Conservation (phyloP, 441 rosid genomes). For the Cnidoscolus chayamansa region DNA sequence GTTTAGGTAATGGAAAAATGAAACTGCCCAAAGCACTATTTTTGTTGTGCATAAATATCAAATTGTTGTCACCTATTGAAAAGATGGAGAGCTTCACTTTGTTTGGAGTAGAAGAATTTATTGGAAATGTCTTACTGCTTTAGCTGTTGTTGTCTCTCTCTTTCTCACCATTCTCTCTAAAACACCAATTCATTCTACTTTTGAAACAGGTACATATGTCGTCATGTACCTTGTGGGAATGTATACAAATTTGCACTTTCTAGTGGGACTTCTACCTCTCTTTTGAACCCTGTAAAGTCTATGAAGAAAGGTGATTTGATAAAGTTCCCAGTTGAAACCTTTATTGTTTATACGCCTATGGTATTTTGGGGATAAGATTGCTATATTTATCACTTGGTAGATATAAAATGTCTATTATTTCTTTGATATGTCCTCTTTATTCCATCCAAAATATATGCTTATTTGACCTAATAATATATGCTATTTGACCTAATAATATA, state of each 20-base stretch:
- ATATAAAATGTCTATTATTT: background rate
- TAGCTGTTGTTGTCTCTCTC: background rate
- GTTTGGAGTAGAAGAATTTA: background rate
- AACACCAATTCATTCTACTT: background rate
- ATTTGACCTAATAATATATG: background rate
- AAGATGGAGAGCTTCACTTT: background rate
- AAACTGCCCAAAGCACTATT: background rate
- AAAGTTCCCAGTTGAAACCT: background rate
- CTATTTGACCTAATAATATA: background rate
- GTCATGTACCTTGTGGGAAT: slow-evolving; percentile 33
- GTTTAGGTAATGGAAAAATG: background rate
- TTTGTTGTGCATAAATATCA: background rate
- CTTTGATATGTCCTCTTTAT: background rate
- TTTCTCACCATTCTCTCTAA: background rate
- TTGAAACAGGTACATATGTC: slow-evolving; percentile 45
- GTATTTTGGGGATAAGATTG: background rate
- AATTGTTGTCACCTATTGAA: background rate
- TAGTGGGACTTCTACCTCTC: slow-evolving; percentile 33
- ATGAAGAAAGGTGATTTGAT: slow-evolving; percentile 43
- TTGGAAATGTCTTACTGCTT: background rate
- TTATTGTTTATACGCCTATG: background rate
- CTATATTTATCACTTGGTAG: background rate
- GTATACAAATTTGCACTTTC: slow-evolving; percentile 36
- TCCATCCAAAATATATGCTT: no score
- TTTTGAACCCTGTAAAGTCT: slow-evolving; percentile 32